These are phyloP conservation scores for Cladobotryum mycophilum DNA, from an alignment of 2,329 filamentous ascomycete species.

Conservation along the genomic window DNA sequence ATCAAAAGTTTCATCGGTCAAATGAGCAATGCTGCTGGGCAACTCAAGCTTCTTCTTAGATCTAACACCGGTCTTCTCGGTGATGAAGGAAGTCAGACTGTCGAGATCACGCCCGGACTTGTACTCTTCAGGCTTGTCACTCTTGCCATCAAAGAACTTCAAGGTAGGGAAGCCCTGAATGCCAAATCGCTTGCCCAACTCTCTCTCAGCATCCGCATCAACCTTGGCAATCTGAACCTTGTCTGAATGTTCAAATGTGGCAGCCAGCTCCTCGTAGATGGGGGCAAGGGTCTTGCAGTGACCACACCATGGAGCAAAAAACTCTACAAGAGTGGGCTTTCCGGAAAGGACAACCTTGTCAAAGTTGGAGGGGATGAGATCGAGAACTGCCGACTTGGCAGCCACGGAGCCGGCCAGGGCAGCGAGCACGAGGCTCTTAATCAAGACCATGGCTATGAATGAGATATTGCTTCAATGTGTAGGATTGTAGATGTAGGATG, in stretches of 20 bases:
- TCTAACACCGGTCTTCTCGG: conserved; percentile 80
- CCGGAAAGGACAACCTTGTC: conserved; percentile 83
- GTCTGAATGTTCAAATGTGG: conserved; percentile 48
- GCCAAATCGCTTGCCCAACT: conserved; percentile 77
- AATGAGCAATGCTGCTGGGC: conserved; percentile 69
- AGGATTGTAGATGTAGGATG: background rate
- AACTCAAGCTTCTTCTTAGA: conserved; percentile 67
- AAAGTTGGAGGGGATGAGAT: conserved; percentile 87
- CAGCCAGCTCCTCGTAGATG: conserved; percentile 84
- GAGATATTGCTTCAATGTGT: background rate
- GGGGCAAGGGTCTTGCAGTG: conserved; percentile 98
- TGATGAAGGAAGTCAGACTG: conserved; percentile 71
- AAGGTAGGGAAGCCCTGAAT: conserved; percentile 94
- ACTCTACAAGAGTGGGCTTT: conserved; percentile 94
- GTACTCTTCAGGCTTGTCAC: conserved; percentile 78
- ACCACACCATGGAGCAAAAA: conserved; percentile 98
- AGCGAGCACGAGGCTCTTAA: conserved; percentile 55
- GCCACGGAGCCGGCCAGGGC: conserved; percentile 50
- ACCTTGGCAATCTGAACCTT: conserved; percentile 90
- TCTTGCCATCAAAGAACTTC: conserved; percentile 97
- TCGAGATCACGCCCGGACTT: conserved; percentile 82
- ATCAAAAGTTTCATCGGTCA: conserved; percentile 76
- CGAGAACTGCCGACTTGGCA: conserved; percentile 77
- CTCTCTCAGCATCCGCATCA: conserved; percentile 83
- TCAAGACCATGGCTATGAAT: conserved; percentile 43